Percentiles rank a stretch among this genome's conserved stretches.
Evolutionary conservation across 371 early-diverging fungal genomes (phyloP).

Genomic region (Actinomucor elegans): DNA sequence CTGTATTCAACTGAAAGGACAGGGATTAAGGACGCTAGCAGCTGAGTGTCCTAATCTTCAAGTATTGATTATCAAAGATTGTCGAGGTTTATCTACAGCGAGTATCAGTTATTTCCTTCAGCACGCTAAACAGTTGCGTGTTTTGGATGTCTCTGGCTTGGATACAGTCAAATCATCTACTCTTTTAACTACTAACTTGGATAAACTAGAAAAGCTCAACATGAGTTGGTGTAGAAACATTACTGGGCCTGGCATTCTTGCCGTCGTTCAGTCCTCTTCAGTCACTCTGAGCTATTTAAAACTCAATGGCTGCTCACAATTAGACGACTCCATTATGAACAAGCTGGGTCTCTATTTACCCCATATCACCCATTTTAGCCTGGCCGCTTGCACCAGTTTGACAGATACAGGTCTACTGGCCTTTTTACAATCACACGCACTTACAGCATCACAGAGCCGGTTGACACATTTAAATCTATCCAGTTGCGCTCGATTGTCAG

Average conservation of each 20-base stretch:
- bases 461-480: slow-evolving; percentile 53
- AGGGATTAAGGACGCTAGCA: slow-evolving; percentile 46
- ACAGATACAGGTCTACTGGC: slow-evolving; percentile 43
- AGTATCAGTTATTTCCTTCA: slow-evolving; percentile 45
- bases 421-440: slow-evolving; percentile 18
- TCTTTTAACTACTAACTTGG: slow-evolving; percentile 34
- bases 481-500: slow-evolving; percentile 46
- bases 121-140: slow-evolving; percentile 17
- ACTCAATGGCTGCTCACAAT: slow-evolving; percentile 48
- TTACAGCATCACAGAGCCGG: background rate
- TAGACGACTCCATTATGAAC: slow-evolving; percentile 47
- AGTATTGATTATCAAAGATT: slow-evolving; percentile 49
- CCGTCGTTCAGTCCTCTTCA: slow-evolving; percentile 36
- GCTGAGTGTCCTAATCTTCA: slow-evolving; percentile 56
- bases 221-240: slow-evolving; percentile 59
- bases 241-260: slow-evolving; percentile 38
- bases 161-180: slow-evolving; percentile 47
- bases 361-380: slow-evolving; percentile 42
- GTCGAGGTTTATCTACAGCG: slow-evolving; percentile 47
- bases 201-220: slow-evolving; percentile 43
- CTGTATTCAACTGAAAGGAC: slow-evolving; percentile 55
- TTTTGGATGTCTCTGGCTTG: slow-evolving; percentile 51
- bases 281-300: slow-evolving; percentile 35
- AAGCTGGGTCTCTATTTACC: slow-evolving; percentile 37
- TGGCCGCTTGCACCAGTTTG: slow-evolving; percentile 49